Evolutionary conservation across 345 rosid genomes (phyloP), one percentile per base, ranked within the genome.

Genomic region (Salix dunnii): DNA sequence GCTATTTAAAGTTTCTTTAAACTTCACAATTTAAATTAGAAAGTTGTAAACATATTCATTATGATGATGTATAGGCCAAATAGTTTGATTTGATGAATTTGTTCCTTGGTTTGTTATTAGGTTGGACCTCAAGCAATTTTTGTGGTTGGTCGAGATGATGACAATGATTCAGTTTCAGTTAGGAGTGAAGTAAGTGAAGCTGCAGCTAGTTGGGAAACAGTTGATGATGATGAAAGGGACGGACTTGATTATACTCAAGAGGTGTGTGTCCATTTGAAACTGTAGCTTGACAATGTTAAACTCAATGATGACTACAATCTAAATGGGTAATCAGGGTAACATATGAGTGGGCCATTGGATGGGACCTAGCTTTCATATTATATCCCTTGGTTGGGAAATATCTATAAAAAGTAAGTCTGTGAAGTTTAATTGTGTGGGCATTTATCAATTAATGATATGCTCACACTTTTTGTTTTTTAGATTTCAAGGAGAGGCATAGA

Each of bases 201-300:
- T 85, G 91, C 89, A 79, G 99, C 95, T 84, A 94, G 98, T 84
- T 96, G 99, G 99, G 99, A 96, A 88, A 96, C 99, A 25, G 84
- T 90, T 82, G 73, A 82, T 77, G 97, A 91, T 81, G 92, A 92
- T 81, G 91, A 86, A 76, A 85, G 77, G 85, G 93, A 80, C 73
- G 85, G 83, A 77, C 85, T 78, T 73, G 96, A 85, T 81, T 85
- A 80, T 87, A 78, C 75, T 74, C 86, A 80, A 85, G 93, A 91
- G 99, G 98, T 96, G 85, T 74, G 89, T 87, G 81, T 84, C 73
- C 69, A 51, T 69, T 30, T 68, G 11, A 68, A 70, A 70, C 55
- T 73, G 69, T 66, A 4, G 68, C 68, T 16, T 35, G 16, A 12
- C 69, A 30, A 14, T 70, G 8, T 33, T 31, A 46, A 70, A 28